These are phyloP conservation scores for Cryptosporidium parvum DNA, from an alignment of 169 alveolate species.

Conservation along the genomic window DNA sequence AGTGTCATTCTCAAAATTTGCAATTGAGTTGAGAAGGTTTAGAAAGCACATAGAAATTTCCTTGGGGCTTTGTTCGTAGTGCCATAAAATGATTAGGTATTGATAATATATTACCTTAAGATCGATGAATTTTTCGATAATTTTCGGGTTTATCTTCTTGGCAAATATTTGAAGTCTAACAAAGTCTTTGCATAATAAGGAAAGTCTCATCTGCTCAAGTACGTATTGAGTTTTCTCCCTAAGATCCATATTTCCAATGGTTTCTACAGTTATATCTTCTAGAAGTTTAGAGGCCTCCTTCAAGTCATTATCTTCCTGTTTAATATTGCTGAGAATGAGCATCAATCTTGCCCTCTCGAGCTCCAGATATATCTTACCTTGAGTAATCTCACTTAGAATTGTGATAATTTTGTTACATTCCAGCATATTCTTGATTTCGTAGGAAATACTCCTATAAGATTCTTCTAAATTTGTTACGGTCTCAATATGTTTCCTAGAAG, in stretches of 20 bases:
- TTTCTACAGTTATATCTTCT: slow-evolving; percentile 81
- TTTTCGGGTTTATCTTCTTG: slow-evolving; percentile 56
- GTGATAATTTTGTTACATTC: slow-evolving; percentile 65
- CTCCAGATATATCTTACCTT: slow-evolving; percentile 81
- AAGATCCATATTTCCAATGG: slow-evolving; percentile 81
- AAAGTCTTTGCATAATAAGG: slow-evolving; percentile 64
- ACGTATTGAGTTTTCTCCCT: slow-evolving; percentile 81
- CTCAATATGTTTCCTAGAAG: not conserved
- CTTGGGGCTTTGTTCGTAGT: slow-evolving; percentile 47
- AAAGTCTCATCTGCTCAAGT: slow-evolving; percentile 82
- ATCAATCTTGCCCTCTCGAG: slow-evolving; percentile 83
- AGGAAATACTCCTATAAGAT: not conserved
- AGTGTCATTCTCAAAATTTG: not conserved
- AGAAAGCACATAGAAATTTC: slow-evolving; percentile 46
- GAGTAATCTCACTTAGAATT: slow-evolving; percentile 52
- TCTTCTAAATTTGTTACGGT: not conserved
- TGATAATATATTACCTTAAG: slow-evolving; percentile 53
- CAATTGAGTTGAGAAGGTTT: slow-evolving; percentile 19
- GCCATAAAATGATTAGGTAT: slow-evolving; percentile 65
- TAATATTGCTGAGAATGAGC: slow-evolving; percentile 77
- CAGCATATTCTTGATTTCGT: slow-evolving; percentile 43
- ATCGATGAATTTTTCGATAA: slow-evolving; percentile 25
- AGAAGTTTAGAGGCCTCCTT: slow-evolving; percentile 79
- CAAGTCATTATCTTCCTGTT: slow-evolving; percentile 79
- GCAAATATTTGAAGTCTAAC: slow-evolving; percentile 74